Evolutionary conservation across 1,139 yeast species (phyloP).

Genomic region (Trichomonascaceae sp.): DNA sequence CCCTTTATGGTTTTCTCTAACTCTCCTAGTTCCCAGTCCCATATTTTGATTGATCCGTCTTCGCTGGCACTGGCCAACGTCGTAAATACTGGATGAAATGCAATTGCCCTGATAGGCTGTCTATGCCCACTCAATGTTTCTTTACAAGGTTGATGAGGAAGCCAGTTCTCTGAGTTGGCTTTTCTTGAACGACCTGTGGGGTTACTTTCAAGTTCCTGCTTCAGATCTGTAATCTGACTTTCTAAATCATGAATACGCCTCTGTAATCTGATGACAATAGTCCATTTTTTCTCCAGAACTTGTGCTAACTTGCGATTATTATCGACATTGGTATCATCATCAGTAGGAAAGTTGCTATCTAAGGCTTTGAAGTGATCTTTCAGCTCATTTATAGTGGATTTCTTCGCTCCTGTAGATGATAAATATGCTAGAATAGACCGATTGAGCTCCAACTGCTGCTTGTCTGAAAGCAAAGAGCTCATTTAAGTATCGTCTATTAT

Average conservation of each 20-base stretch:
- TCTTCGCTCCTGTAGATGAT: conserved; percentile 1
- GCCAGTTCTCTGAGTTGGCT: conserved; percentile 49
- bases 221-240: conserved; percentile 38
- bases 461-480: conserved; percentile 16
- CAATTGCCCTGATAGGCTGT: conserved; percentile 55
- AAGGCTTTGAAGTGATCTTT: conserved; percentile 2
- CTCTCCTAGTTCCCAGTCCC: conserved; percentile 69
- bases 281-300: conserved; percentile 80
- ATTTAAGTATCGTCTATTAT: background rate
- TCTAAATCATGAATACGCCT: conserved; percentile 58
- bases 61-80: conserved; percentile 61
- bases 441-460: conserved; percentile 17
- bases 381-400: background rate
- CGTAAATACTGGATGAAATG: conserved; percentile 71
- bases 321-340: background rate
- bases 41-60: conserved; percentile 67
- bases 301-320: conserved; percentile 6
- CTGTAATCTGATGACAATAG: conserved; percentile 75
- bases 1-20: conserved; percentile 68
- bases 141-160: conserved; percentile 53
- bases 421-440: conserved; percentile 8
- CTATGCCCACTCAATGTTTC: conserved; percentile 48
- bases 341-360: conserved; percentile 5
- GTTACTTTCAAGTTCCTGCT: conserved; percentile 38
- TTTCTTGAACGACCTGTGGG: conserved; percentile 18